These are phyloP conservation scores for Leishmania tarentolae DNA, from an alignment of 208 protist genomes.

Conservation along the genomic window DNA sequence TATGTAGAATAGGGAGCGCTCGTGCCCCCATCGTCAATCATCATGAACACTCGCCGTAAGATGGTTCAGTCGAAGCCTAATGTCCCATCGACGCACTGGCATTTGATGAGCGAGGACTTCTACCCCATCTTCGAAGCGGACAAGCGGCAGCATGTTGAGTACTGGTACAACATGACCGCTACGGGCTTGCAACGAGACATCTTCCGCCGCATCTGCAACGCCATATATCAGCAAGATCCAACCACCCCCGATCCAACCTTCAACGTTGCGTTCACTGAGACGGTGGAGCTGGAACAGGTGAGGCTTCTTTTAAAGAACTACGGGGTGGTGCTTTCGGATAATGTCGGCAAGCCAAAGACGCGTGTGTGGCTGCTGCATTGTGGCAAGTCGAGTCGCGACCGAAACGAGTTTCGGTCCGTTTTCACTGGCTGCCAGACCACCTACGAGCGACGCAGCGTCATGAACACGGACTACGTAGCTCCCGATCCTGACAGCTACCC, in stretches of 20 bases:
- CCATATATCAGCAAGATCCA: slow-evolving; percentile 64
- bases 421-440: slow-evolving; percentile 73
- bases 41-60: slow-evolving; percentile 84
- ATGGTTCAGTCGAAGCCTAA: slow-evolving; percentile 50
- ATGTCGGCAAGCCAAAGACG: slow-evolving; percentile 56
- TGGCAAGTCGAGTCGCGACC: slow-evolving; percentile 37
- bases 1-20: not conserved
- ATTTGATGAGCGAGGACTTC: slow-evolving; percentile 86
- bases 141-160: slow-evolving; percentile 61
- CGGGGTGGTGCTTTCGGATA: slow-evolving; percentile 48
- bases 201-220: slow-evolving; percentile 80
- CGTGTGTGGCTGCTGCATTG: slow-evolving; percentile 67
- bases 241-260: slow-evolving; percentile 37
- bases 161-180: slow-evolving; percentile 90
- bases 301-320: slow-evolving; percentile 71
- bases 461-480: slow-evolving; percentile 64
- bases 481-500: slow-evolving; percentile 56
- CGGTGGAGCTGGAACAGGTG: slow-evolving; percentile 52
- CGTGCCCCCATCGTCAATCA: not conserved
- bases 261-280: slow-evolving; percentile 32
- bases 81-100: slow-evolving; percentile 64
- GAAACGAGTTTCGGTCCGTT: slow-evolving; percentile 72
- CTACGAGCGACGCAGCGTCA: slow-evolving; percentile 54
- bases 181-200: slow-evolving; percentile 65
- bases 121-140: slow-evolving; percentile 56